Base-by-base conservation (phyloP, 1,284 basidiomycete species). In the Ganoderma resinaceum region DNA sequence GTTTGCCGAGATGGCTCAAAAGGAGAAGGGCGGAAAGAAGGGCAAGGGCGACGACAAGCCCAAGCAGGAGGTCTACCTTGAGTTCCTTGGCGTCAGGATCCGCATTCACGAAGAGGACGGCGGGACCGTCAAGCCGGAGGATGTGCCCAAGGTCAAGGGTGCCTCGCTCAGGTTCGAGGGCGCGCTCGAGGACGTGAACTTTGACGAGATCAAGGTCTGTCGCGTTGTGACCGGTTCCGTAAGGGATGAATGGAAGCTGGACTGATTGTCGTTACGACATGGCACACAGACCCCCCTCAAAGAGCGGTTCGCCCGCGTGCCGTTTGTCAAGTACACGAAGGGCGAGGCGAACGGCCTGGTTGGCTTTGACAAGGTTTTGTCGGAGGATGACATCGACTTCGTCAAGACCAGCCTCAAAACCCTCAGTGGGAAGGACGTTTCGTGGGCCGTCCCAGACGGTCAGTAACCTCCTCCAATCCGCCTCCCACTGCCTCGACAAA, bases 161-260 rank as follows among this genome's bases (percentile, higher is more conserved):
- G 91, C 91, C 11, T 91, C 94, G 1, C 81, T 97, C 70, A 90
- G 89, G 77, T 95, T 95, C 75, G 86, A 87, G 26, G 92, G 91
- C 18, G 89, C 89, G 69, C 87, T 85, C 49, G 90, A 87, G 35
- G 85, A 90, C 70, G 85, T 89, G n/a, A 82, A 83, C 52, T 93
- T 89, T 81, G 83, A 85, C 53, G 89, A 92, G 70, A 88, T 94
- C 80, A 94, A 94, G 87, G 90, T 87, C 43, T 26, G 78, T 69
- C 12, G 14, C 26, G 38, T 18, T 61, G 61, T 70, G 65, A 31
- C 68, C 75, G 59, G 18, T 40, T 61, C 14, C 5, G 16, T 2
- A 0, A 55, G 55, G 18, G 3, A n/a, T 3, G 33, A 20, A 58
- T 58, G 55, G 33, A 23, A 37, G 29, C 3, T 58, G 4, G 8